phyloP scores from a whole-genome alignment of 2,329 filamentous ascomycete species.

The Penicillium hesseltinei region DNA sequence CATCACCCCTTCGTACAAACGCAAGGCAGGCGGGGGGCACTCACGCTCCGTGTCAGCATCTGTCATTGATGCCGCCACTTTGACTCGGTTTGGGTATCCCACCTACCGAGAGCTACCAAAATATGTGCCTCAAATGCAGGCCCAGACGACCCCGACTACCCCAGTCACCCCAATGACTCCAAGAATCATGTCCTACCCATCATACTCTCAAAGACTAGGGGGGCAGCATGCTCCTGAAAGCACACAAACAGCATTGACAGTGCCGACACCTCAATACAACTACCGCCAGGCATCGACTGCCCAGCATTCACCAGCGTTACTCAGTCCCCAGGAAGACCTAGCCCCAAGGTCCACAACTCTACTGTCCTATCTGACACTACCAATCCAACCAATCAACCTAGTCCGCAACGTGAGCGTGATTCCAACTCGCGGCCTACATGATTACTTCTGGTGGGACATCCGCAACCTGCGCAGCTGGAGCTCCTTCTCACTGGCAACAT shows the following conservation, averaged over 20 bases:
- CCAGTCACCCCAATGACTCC: conserved; percentile 42
- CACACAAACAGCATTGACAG: conserved; percentile 30
- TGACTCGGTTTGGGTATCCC: conserved; percentile 76
- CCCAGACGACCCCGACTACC: conserved; percentile 42
- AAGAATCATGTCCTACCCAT: conserved; percentile 38
- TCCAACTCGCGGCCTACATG: conserved; percentile 64
- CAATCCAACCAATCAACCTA: conserved; percentile 79
- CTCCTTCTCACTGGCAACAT: conserved; percentile 69
- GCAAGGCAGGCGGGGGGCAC: conserved; percentile 42
- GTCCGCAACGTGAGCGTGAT: conserved; percentile 74
- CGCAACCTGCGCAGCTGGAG: conserved; percentile 83
- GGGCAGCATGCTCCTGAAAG: conserved; percentile 41
- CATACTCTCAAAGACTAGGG: conserved; percentile 31
- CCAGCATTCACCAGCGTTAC: conserved; percentile 28
- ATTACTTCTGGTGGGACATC: conserved; percentile 95
- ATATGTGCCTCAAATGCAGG: conserved; percentile 49
- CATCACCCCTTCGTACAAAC: conserved; percentile 48
- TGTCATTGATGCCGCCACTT: conserved; percentile 63
- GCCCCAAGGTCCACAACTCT: conserved; percentile 61
- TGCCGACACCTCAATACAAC: conserved; percentile 29
- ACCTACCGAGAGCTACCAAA: conserved; percentile 74
- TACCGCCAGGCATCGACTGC: conserved; percentile 21
- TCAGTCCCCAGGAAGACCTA: conserved; percentile 26
- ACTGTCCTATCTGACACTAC: conserved; percentile 70
- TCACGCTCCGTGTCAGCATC: conserved; percentile 64